These are phyloP conservation scores for Saposhnikovia divaricata DNA, from an alignment of 129 eudicot species.

Conservation along the genomic window DNA sequence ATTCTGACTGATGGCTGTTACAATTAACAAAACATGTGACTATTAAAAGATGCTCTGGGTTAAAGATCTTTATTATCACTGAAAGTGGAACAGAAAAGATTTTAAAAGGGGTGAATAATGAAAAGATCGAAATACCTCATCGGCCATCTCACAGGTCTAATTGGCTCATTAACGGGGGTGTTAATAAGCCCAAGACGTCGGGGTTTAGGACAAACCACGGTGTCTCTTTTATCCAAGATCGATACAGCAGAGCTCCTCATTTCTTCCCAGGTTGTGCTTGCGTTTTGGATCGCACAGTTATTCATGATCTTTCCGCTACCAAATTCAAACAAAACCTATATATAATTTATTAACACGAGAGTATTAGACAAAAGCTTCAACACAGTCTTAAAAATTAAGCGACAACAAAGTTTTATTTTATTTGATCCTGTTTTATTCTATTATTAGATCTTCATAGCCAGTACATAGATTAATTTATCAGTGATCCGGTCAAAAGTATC, in stretches of 20 bases:
- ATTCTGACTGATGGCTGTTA: constrained; percentile 64
- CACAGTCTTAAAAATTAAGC: constrained; percentile 10
- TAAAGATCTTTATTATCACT: background rate
- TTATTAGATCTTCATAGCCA: background rate
- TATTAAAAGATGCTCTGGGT: background rate
- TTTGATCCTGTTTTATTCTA: background rate
- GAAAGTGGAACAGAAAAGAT: background rate
- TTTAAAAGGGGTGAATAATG: background rate
- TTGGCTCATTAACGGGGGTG: constrained; percentile 31
- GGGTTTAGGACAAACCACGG: constrained; percentile 88
- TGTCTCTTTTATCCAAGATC: constrained; percentile 30
- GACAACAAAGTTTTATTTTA: background rate
- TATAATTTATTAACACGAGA: background rate
- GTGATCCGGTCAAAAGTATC: constrained; percentile 1
- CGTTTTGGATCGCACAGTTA: constrained; percentile 57
- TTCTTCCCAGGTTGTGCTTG: constrained; percentile 55
- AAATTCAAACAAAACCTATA: constrained; percentile 12
- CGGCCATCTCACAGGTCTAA: constrained; percentile 62
- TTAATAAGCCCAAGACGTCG: constrained; percentile 49
- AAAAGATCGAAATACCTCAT: constrained; percentile 35
- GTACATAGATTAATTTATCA: background rate
- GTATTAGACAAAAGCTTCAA: constrained; percentile 6
- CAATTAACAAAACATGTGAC: background rate
- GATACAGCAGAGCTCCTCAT: constrained; percentile 48
- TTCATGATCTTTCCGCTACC: constrained; percentile 28